Percentiles rank a stretch among this genome's conserved stretches.
phyloP scores from a whole-genome alignment of 2,329 filamentous ascomycete species.

The Ceratocystis papillata region DNA sequence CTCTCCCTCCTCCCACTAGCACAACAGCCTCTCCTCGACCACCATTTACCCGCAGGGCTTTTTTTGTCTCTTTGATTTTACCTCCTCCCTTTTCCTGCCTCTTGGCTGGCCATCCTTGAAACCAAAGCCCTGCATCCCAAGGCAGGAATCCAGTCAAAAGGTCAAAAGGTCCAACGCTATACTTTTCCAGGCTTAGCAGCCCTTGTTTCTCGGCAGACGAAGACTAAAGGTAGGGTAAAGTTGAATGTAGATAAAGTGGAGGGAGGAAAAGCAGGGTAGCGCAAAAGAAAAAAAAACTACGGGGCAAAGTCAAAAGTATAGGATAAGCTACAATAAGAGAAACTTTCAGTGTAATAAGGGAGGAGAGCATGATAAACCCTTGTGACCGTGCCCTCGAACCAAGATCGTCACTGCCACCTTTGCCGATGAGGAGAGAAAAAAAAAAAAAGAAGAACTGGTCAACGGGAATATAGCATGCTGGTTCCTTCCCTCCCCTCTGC shows the following conservation, averaged over 20 bases:
- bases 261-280: background rate
- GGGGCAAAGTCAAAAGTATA: background rate
- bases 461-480: background rate
- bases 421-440: background rate
- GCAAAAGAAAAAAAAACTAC: background rate
- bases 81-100: background rate
- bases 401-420: constrained; percentile 13
- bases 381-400: constrained; percentile 10
- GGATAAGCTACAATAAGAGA: background rate
- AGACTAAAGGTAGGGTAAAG: background rate
- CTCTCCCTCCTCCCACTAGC: too few relatives aligned
- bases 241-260: background rate
- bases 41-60: background rate
- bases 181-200: background rate
- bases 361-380: background rate
- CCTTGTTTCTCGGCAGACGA: constrained; percentile 7
- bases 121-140: constrained; percentile 6
- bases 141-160: constrained; percentile 13
- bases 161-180: constrained; percentile 10
- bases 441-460: background rate
- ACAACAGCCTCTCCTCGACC: too few relatives aligned
- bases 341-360: background rate
- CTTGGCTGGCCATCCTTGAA: background rate
- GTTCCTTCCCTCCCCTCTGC: background rate
- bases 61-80: background rate